Base-by-base conservation (phyloP, 306 rosid genomes). In the Citrullus colocynthis region DNA sequence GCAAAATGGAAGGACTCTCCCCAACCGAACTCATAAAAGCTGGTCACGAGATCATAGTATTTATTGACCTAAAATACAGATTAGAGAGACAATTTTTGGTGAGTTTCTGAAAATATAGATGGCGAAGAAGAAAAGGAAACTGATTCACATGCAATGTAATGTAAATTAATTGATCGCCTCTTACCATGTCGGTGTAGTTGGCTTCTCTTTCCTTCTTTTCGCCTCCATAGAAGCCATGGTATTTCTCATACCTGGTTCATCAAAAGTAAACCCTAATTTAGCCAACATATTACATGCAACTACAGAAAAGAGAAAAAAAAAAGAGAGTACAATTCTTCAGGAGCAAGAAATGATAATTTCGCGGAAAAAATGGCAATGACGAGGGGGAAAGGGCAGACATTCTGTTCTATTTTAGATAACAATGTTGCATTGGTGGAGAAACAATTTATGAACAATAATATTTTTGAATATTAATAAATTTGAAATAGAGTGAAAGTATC, bases 1-100 rank as follows among this genome's bases (percentile, higher is more conserved):
- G 98, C 98, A 88, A 93, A 93, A 88, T 93, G 98, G 88, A 93
- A 93, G 64, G 90, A 89, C 81, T 89, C 97, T 66, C 98, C 98
- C 98, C 98, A 93, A 72, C 98, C 98, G 81, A 88, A 93, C 82
- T 93, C 97, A 86, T 91, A 93, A 82, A 91, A 93, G 90, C 97
- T 88, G 78, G 98, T 93, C 56, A 82, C 93, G 52, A 93, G 90
- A 85, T 93, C 98, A 80, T 93, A 93, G 85, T 93, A 93, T 67
- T 91, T 93, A 55, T 93, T 93, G 41, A 91, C 98, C 98, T 91
- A 90, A 91, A 85, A 84, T 56, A 64, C 73, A 69, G 57, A 62
- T 66, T 13, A 60, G 13, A 42, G 20, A 24, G 9, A 32, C 20
- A 41, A 66, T 36, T 30, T 6, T 65, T 4, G 14, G 72, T 37